Evolutionary conservation across 768 basidiomycete genomes (phyloP), one percentile per base, ranked within the genome.

Genomic region (Termitomyces sp.): DNA sequence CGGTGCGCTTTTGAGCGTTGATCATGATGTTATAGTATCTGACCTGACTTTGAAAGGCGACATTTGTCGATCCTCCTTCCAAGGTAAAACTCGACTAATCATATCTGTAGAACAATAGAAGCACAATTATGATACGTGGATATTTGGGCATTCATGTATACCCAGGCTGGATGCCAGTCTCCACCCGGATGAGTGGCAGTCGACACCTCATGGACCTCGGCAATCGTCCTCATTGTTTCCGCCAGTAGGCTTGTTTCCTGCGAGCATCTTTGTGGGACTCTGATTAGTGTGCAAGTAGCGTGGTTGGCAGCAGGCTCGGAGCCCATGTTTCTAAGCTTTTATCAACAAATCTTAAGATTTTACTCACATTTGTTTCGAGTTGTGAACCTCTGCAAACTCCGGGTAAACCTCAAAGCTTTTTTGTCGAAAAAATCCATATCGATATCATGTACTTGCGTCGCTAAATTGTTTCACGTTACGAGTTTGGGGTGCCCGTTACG

Each of bases 21-120:
- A 56, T 41, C 4, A 15, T 7, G 41, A 48, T 56, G 15, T 44
- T 31, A 30, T 48, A 47, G 35, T 10, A 23, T 45, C 42, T 53
- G 41, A 46, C 21, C 17, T 44, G 49, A 10, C 11, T 47, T 12
- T 54, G 17, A 21, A 59, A 87, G 84, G 71, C 79, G 31, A 81
- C 75, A n/a, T 76, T 82, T 53, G 66, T 86, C 40, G 75, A 81
- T n/a, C 82, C 82, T 35, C 79, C 81, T 8, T 70, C 79, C 46
- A 82, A 80, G 65, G 66, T 81, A 60, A 78, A 81, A 66, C 54
- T 75, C 46, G 77, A 80, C 54, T 82, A 66, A 71, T 51, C 50
- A 43, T 61, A 60, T 60, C 37, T 31, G 53, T 56, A 62, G 55
- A 67, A 57, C 44, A 61, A 64, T 50, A 21, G 50, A 41, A 42